phyloP scores from a whole-genome alignment of 1,284 basidiomycete genomes.

The Peniophora sp. region DNA sequence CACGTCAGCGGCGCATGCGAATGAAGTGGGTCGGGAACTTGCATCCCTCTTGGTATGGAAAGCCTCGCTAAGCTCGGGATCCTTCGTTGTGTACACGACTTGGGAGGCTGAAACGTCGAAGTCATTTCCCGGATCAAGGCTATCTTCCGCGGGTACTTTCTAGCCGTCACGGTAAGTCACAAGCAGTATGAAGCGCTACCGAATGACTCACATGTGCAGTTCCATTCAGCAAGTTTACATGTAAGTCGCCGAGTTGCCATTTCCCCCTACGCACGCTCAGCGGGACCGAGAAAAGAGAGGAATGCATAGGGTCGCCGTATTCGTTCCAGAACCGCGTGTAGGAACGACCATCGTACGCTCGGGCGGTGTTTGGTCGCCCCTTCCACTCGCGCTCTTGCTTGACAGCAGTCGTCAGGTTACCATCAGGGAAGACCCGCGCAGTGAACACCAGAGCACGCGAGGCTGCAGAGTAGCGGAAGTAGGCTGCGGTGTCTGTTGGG shows the following conservation, averaged over 20 bases:
- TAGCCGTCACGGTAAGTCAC: constrained; percentile 7
- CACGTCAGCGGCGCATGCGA: background rate
- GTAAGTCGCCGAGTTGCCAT: constrained; percentile 34
- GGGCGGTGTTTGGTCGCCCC: constrained; percentile 61
- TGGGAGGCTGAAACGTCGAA: constrained; percentile 62
- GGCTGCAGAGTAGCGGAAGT: constrained; percentile 55
- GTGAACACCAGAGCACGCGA: constrained; percentile 61
- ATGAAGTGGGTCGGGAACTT: background rate
- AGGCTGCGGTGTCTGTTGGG: constrained; percentile 53
- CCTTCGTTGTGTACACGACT: constrained; percentile 77
- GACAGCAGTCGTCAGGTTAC: constrained; percentile 55
- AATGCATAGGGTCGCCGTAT: constrained; percentile 68
- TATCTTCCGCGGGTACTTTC: constrained; percentile 71
- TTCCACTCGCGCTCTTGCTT: constrained; percentile 64
- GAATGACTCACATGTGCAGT: constrained; percentile 60
- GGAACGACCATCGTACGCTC: constrained; percentile 63
- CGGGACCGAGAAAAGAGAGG: constrained; percentile 57
- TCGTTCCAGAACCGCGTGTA: constrained; percentile 85
- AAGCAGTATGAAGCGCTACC: background rate
- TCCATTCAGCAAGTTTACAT: constrained; percentile 51
- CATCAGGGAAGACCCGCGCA: constrained; percentile 67
- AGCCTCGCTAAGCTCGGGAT: constrained; percentile 61
- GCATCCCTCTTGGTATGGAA: constrained; percentile 77
- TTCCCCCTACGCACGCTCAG: constrained; percentile 37
- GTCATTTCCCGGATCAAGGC: constrained; percentile 54